A percentile compares a stretch with the other conserved stretches of the same genome.
phyloP scores from a whole-genome alignment of 2,329 filamentous ascomycete species.

The Ploettnerulaceae sp. region DNA sequence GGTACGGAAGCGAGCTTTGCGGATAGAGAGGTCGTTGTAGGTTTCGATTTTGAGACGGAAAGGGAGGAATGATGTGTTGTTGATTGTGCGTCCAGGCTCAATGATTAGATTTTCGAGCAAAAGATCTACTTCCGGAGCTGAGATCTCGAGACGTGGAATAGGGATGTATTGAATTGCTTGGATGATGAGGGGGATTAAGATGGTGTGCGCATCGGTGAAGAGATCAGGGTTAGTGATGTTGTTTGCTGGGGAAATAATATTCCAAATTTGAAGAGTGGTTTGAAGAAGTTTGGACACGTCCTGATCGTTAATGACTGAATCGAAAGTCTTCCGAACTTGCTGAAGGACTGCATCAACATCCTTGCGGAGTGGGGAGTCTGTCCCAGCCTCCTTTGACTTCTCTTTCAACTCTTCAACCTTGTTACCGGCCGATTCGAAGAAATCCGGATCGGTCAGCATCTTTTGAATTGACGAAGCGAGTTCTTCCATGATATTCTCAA shows the following conservation, averaged over 20 bases:
- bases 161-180: conserved; percentile 80
- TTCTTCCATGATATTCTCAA: conserved; percentile 71
- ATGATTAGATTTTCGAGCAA: conserved; percentile 87
- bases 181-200: conserved; percentile 75
- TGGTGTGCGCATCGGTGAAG: conserved; percentile 68
- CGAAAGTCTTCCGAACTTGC: conserved; percentile 63
- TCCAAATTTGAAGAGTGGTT: conserved; percentile 62
- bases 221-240: conserved; percentile 65
- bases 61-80: conserved; percentile 83
- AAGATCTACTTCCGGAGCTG: conserved; percentile 76
- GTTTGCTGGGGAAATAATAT: conserved; percentile 63
- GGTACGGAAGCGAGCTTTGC: conserved; percentile 69
- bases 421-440: conserved; percentile 66
- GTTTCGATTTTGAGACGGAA: conserved; percentile 77
- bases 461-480: conserved; percentile 71
- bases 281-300: conserved; percentile 65
- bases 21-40: conserved; percentile 80
- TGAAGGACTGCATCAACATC: conserved; percentile 69
- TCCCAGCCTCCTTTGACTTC: conserved; percentile 58
- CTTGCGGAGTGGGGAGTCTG: conserved; percentile 61
- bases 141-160: conserved; percentile 84
- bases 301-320: conserved; percentile 64
- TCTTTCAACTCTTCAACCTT: conserved; percentile 47
- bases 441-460: conserved; percentile 79
- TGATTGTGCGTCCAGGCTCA: conserved; percentile 79